Base-by-base conservation (phyloP, 2,329 filamentous ascomycete species). In the Calonectria multiphialidica region DNA sequence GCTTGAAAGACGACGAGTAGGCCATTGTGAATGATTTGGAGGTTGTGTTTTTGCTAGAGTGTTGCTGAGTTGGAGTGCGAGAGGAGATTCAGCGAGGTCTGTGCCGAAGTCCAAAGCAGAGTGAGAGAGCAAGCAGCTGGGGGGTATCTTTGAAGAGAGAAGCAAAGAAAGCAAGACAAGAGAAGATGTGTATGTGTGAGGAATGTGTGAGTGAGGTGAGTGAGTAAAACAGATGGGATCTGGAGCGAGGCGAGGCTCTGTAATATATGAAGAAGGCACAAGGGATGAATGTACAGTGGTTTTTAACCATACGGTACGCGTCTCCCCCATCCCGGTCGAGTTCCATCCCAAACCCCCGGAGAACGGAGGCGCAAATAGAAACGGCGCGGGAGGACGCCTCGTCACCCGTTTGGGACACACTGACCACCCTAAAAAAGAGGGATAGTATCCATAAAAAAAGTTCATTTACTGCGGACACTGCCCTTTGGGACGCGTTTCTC, bases 1-100 rank as follows among this genome's bases (percentile, higher is more conserved):
- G 74, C 57, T 71, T 80, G 74, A 78, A 82, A 18, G 77, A 76
- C 33, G 80, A 72, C 9, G 81, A 81, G 72, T 79, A 79, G 49
- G 80, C 74, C 81, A 82, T 82, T 64, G 55, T 72, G 72, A 65
- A 12, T 66, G 66, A 63, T 42, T 42, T 61, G 35, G 45, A 16
- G 23, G 47, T n/a, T n/a, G n/a, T 12, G 45, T 37, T 44, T 37
- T 21, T 61, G 57, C 18, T 28, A 21, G 37, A 28, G 23, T 28
- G 35, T 15, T 25, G 45, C 2, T 35, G 40, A 16, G 28, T 2
- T 42, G 37, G 18, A 16, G 30, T 9, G 57, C 5, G 23, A 44
- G 50, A 16, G 15, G 23, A 45, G 25, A 18, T 30, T 30, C 21
- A 44, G 42, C 61, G 18, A 49, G 61, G 13, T 35, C 49, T 30